Base-by-base conservation (phyloP, 2,329 filamentous ascomycete genomes). In the Aspergillus clavatus region DNA sequence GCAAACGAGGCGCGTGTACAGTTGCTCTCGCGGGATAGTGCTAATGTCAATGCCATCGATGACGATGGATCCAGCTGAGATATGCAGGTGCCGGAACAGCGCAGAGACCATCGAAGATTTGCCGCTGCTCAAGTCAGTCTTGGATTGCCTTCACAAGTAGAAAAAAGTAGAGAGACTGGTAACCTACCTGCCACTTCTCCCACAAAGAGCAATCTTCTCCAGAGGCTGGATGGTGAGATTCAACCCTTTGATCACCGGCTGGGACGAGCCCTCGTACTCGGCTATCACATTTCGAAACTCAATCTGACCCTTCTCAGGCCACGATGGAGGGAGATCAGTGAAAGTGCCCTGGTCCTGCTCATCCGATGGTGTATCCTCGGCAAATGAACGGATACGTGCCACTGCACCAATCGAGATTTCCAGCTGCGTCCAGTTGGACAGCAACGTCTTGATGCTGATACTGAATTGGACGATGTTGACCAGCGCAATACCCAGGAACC, bases 321-420 rank as follows among this genome's bases (percentile, higher is more conserved):
- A 50, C 10, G 5, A n/a, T n/a, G 10, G n/a, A 5, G 7, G 21
- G 4, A 28, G 24, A 27, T 27, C 26, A 21, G 22, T 5, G n/a
- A 3, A 22, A 29, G 41, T 40, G 3, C 27, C 21, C 7, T 36
- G 21, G 16, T 26, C n/a, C 4, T 24, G 8, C 40, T 55, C 54
- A 7, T 36, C 22, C 26, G 38, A 43, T 18, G 45, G 45, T 7
- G 38, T 45, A 8, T 36, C 16, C 12, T 12, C 28, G 36, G 56
- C 57, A 14, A 43, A n/a, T 22, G 35, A 11, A 8, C 46, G 45
- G 1, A 58, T 38, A 8, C 57, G 46, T 4, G 55, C 43, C 5
- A 60, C 45, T 7, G 75, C 75, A 7, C 76, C 76, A 22, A 80
- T 66, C 8, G 71, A 71, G 0, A 74, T 79, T 53, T 80, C 78